phyloP scores from a whole-genome alignment of 176 grass and related monocot species.

The Triticum turgidum region DNA sequence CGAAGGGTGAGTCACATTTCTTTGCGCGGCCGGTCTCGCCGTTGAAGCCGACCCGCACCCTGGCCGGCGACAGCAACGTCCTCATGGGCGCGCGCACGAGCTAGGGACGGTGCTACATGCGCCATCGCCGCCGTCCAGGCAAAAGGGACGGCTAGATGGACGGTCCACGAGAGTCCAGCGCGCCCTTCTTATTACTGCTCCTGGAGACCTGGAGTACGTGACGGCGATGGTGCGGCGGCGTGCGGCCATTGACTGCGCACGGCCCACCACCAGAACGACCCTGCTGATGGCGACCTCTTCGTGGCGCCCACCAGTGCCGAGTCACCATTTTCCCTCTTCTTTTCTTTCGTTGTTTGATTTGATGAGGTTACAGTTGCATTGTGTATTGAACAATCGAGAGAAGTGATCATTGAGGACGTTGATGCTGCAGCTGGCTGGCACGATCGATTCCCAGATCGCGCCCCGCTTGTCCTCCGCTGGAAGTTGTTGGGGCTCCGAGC shows the following conservation, averaged over 20 bases:
- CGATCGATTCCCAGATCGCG: neutral
- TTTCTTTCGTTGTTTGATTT: neutral
- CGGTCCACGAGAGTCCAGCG: neutral
- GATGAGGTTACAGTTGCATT: neutral
- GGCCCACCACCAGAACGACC: neutral
- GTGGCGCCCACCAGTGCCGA: neutral
- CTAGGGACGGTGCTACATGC: too few species aligned
- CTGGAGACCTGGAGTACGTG: neutral
- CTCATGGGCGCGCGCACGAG: neutral
- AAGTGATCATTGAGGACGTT: neutral
- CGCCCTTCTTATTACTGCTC: neutral
- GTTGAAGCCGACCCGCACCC: neutral
- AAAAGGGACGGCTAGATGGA: neutral
- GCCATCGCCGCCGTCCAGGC: neutral
- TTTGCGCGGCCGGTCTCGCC: neutral
- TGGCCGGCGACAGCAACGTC: neutral
- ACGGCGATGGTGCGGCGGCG: neutral
- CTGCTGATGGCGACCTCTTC: neutral
- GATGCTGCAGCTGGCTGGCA: neutral
- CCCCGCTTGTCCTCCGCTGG: neutral
- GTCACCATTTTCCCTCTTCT: neutral
- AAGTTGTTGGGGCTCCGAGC: neutral
- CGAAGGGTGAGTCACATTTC: neutral
- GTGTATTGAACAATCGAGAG: neutral
- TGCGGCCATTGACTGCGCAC: neutral